These are phyloP conservation scores for Acorus gramineus DNA, from an alignment of 106 monocot species.

Conservation along the genomic window DNA sequence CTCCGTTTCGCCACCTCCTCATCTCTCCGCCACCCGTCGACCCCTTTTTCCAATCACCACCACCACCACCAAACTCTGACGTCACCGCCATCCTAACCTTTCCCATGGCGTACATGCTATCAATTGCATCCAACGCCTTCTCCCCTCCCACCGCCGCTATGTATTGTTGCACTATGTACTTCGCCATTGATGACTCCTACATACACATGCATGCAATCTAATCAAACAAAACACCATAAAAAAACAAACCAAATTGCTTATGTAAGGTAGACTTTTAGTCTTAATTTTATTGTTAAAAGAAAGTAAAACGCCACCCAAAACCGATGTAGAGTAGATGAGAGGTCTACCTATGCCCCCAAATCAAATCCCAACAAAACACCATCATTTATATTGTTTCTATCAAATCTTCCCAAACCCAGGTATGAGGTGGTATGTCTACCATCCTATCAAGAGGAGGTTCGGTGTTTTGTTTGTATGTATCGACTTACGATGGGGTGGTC, in stretches of 20 bases:
- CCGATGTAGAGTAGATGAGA: no score
- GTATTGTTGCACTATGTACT: slow-evolving; percentile 85
- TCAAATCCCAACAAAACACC: no score
- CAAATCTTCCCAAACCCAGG: no score
- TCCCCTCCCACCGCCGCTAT: slow-evolving; percentile 71
- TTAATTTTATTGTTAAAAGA: no score
- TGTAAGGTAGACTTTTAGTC: no score
- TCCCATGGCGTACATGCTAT: slow-evolving; percentile 87
- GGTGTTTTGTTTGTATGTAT: no score
- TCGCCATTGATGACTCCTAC: slow-evolving; percentile 67
- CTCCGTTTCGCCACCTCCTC: slow-evolving; percentile 26
- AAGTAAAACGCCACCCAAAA: no score
- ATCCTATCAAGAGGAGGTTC: no score
- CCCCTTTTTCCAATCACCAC: slow-evolving; percentile 1
- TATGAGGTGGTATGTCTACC: no score
- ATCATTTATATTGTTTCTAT: no score
- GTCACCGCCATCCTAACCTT: slow-evolving; percentile 55
- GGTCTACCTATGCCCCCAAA: no score
- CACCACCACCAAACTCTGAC: slow-evolving; percentile 13
- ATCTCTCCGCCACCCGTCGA: background rate
- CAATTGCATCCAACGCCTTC: slow-evolving; percentile 31
- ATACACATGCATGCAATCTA: background rate
- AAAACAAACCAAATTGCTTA: background rate
- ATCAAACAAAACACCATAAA: background rate
- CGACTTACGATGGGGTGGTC: slow-evolving; percentile 53